Evolutionary conservation across 73 alveolate genomes (phyloP).

Genomic region (Urostyla sp.): DNA sequence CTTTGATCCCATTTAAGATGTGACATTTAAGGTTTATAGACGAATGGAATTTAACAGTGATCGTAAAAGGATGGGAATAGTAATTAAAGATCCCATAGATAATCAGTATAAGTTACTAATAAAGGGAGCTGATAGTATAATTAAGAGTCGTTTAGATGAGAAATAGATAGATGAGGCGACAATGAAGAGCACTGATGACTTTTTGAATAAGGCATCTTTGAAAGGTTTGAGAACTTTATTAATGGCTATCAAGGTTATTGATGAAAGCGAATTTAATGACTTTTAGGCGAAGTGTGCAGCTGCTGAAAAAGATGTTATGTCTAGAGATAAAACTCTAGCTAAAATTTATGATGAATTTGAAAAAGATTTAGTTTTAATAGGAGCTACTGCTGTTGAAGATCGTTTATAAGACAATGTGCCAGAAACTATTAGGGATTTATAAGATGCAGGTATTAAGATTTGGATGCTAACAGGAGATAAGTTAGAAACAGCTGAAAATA

Average conservation of each 20-base stretch:
- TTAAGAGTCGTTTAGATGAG: slow-evolving; percentile 72
- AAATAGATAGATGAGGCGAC: slow-evolving; percentile 52
- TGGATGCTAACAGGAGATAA: slow-evolving; percentile 99
- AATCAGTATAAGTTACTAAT: slow-evolving; percentile 70
- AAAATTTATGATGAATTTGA: slow-evolving; percentile 88
- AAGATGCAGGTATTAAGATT: slow-evolving; percentile 86
- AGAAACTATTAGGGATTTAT: slow-evolving; percentile 89
- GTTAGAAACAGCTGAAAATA: slow-evolving; percentile 98
- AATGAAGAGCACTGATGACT: slow-evolving; percentile 74
- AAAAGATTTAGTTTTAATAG: slow-evolving; percentile 87
- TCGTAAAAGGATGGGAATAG: slow-evolving; percentile 94
- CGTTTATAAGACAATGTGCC: slow-evolving; percentile 96
- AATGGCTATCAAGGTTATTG: slow-evolving; percentile 90
- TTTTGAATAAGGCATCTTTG: slow-evolving; percentile 73
- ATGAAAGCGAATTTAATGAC: slow-evolving; percentile 86
- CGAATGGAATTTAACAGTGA: slow-evolving; percentile 92
- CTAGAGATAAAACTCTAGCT: slow-evolving; percentile 79
- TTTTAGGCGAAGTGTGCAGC: slow-evolving; percentile 76
- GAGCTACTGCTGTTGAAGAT: slow-evolving; percentile 99
- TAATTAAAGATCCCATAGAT: slow-evolving; percentile 85
- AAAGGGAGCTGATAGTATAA: slow-evolving; percentile 90
- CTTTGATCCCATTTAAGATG: background rate
- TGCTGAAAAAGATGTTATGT: slow-evolving; percentile 75
- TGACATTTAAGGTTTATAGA: slow-evolving; percentile 76
- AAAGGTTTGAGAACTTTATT: slow-evolving; percentile 92